Evolutionary conservation across 2,329 filamentous ascomycete genomes (phyloP).

Genomic region (Pseudogymnoascus sp.): DNA sequence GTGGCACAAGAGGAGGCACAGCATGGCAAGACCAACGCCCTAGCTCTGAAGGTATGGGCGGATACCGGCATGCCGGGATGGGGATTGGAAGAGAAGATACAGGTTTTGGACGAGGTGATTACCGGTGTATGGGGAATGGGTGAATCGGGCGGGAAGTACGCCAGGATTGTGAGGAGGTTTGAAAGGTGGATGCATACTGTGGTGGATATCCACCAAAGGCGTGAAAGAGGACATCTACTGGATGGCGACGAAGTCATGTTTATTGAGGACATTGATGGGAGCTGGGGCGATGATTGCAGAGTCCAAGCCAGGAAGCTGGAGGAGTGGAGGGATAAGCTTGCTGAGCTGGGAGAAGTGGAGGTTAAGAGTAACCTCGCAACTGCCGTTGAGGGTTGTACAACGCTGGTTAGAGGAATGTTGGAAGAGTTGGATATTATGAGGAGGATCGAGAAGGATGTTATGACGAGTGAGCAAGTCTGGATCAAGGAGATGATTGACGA

Average conservation of each 20-base stretch:
- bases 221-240: constrained; percentile 25
- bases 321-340: constrained; percentile 43
- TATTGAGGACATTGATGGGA: constrained; percentile 46
- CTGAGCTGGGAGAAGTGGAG: constrained; percentile 35
- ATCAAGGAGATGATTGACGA: constrained; percentile 46
- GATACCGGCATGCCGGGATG: constrained; percentile 28
- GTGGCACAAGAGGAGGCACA: constrained; percentile 37
- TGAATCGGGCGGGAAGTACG: constrained; percentile 49
- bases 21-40: constrained; percentile 42
- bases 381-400: constrained; percentile 42
- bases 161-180: constrained; percentile 48
- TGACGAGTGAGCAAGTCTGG: constrained; percentile 51
- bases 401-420: constrained; percentile 52
- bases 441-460: constrained; percentile 51
- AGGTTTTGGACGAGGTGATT: constrained; percentile 49
- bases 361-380: constrained; percentile 36
- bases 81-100: constrained; percentile 49
- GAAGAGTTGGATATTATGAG: constrained; percentile 57
- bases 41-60: constrained; percentile 47
- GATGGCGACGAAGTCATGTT: constrained; percentile 38
- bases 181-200: constrained; percentile 50
- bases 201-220: constrained; percentile 40
- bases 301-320: constrained; percentile 48
- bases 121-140: constrained; percentile 51
- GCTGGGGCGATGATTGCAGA: constrained; percentile 53